Base-by-base conservation (phyloP, 371 early-diverging fungal species). In the Mucor mucedo region DNA sequence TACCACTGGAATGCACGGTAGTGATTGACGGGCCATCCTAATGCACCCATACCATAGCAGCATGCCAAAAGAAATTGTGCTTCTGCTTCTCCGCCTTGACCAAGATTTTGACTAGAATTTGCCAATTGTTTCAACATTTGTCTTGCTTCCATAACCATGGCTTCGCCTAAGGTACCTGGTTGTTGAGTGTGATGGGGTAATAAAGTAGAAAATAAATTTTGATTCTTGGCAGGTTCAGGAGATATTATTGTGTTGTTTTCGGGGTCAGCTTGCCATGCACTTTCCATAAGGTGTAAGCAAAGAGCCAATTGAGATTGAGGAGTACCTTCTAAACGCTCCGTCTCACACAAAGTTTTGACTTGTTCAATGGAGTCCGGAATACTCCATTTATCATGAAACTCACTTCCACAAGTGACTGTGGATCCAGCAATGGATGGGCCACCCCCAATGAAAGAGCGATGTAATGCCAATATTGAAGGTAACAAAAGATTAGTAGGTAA, bases 51-150 rank as follows among this genome's bases (percentile, higher is more conserved):
- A 32, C 91, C 95, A 66, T 95, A 91, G 67, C 91, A 91, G 52
- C 92, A 93, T 39, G 94, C 99, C 7, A 98, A 77, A 70, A 93
- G 86, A 77, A 91, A 96, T 69, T 92, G 92, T 4, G 97, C 94
- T 52, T 98, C 97, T 4, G 96, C 84, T 57, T 86, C 84, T 5
- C 83, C 85, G 5, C 82, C 72, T 59, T 83, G 80, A 7, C 90
- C 87, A 16, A 86, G 69, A 8, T 84, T 85, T 57, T 82, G 73
- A 11, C 89, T 85, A 10, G 79, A 77, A 1, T 82, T 79, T 0
- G 91, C 85, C 3, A 93, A 75, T 10, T 87, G 84, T 63, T 93
- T 91, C 16, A 93, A 70, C 62, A 87, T 74, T 47, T 90, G 90
- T 9, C 89, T 75, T 3, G 87, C 90, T 65, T 94, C 94, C 38